phyloP scores from a whole-genome alignment of 768 basidiomycete genomes.

The Russula sp. region DNA sequence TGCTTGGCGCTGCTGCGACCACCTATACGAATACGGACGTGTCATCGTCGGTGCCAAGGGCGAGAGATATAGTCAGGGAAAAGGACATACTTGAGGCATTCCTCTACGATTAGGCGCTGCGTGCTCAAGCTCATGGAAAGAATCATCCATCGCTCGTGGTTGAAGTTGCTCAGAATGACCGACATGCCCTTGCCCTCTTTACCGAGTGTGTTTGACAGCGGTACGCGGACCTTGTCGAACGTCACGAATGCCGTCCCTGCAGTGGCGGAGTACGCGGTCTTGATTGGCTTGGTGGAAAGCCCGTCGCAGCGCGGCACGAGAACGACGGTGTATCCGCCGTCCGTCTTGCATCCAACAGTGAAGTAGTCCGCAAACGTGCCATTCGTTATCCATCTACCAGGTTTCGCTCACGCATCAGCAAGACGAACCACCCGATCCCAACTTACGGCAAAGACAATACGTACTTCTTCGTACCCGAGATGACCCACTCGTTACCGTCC shows the following conservation, averaged over 20 bases:
- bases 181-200: constrained; percentile 79
- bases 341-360: constrained; percentile 72
- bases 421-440: not conserved
- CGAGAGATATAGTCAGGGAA: not conserved
- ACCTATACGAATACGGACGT: constrained; percentile 44
- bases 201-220: constrained; percentile 84
- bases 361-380: constrained; percentile 84
- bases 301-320: constrained; percentile 68
- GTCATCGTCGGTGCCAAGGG: constrained; percentile 5
- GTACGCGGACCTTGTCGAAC: constrained; percentile 79
- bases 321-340: constrained; percentile 71
- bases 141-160: constrained; percentile 91
- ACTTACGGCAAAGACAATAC: constrained; percentile 26
- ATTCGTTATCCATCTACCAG: constrained; percentile 82
- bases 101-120: constrained; percentile 81
- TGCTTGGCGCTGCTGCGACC: constrained; percentile 84
- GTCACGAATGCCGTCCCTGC: constrained; percentile 89
- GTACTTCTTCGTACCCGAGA: constrained; percentile 92
- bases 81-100: constrained; percentile 70
- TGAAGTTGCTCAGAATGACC: constrained; percentile 82
- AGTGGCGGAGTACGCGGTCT: constrained; percentile 87
- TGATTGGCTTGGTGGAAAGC: constrained; percentile 83
- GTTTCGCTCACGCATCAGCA: constrained; percentile 34
- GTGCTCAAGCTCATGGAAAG: constrained; percentile 64
- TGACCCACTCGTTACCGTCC: constrained; percentile 83